Base-by-base conservation (phyloP, 495 filamentous ascomycete species). In the Aspergillus campestris region DNA sequence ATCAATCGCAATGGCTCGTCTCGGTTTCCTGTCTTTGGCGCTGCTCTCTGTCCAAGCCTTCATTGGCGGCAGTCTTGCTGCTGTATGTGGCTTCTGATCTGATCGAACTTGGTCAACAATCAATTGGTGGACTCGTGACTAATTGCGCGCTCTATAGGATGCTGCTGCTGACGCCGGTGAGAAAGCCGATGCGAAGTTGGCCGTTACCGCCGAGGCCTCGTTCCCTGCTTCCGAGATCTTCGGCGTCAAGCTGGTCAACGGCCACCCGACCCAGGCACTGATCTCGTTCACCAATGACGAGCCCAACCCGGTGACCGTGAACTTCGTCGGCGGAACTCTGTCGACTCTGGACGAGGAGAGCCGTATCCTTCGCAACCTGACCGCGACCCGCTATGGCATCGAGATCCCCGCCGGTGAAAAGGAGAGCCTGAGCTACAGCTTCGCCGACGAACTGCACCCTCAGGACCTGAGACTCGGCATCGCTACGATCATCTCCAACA, bases 211-310 rank as follows among this genome's bases (percentile, higher is more conserved):
- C 52, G 71, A 76, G 47, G 81, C 89, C 38, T 78, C 78, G 44
- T 98, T 96, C 78, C 87, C 89, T 35, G 75, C 86, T 30, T 80
- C 86, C 59, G 87, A 92, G 70, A 83, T 95, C 70, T 94, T 95
- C 54, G 92, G 92, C 51, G 79, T 97, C 51, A 95, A 95, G 77
- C 80, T 96, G 44, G 79, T 97, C 70, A 98, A 98, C 61, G 87
- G 89, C 58, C 80, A 83, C 49, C 77, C 88, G n/a, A 95, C 89
- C 41, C 77, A 81, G 61, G 83, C 90, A 6, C 70, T 94, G 30
- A 71, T 98, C 57, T 78, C 83, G 49, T 73, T 96, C 60, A 75
- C 74, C 64, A 98, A 98, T 71, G 73, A 86, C 46, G 92, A 98
- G 70, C 75, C 80, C 4, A 72, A 69, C 40, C 79, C 91, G 14